Conservation (phyloP, 768 basidiomycete genomes). For the Boletus insuetus region DNA sequence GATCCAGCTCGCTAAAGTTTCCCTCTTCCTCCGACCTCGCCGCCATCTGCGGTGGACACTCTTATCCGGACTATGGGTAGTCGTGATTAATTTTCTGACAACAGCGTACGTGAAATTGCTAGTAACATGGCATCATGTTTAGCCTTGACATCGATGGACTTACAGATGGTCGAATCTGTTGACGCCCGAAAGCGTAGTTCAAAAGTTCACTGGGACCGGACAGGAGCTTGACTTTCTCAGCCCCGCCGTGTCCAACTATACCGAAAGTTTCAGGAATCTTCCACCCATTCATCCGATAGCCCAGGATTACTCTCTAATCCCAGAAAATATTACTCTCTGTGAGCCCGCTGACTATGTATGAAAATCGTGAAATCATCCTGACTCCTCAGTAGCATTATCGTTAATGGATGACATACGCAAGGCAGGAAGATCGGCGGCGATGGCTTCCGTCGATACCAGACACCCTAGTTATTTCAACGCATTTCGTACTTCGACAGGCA, state of each 20-base stretch:
- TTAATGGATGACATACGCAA: background rate
- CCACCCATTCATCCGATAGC: background rate
- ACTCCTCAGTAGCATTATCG: background rate
- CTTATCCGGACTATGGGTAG: background rate
- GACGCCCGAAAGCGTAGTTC: background rate
- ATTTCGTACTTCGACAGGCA: background rate
- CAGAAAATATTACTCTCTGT: background rate
- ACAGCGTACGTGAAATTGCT: background rate
- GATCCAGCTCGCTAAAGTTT: background rate
- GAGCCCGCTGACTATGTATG: background rate
- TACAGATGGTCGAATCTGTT: background rate
- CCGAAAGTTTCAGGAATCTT: background rate
- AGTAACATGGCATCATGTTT: background rate
- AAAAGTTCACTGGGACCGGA: background rate
- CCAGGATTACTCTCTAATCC: background rate
- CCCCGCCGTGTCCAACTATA: background rate
- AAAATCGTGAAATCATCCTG: too few species aligned
- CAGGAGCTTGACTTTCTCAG: background rate
- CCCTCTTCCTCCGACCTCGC: background rate
- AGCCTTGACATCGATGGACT: background rate
- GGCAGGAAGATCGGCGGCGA: background rate
- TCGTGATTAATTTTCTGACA: background rate
- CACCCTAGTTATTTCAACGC: background rate
- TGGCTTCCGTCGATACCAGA: background rate
- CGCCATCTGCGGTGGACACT: background rate